phyloP scores from a whole-genome alignment of 495 filamentous ascomycete species.

The Immersiella caudata region DNA sequence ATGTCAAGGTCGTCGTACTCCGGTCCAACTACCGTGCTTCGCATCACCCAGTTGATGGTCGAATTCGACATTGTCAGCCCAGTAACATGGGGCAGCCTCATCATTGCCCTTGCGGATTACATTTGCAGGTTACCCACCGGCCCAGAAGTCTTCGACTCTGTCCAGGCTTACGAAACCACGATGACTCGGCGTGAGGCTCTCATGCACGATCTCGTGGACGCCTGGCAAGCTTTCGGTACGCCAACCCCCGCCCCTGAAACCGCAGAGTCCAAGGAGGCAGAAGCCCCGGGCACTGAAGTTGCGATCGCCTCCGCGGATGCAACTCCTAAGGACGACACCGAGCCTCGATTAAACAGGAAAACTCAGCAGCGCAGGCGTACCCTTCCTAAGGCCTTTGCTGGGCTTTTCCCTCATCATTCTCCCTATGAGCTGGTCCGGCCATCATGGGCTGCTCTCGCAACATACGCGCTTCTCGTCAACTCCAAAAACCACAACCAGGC shows the following conservation, averaged over 20 bases:
- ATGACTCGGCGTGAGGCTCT: conserved; percentile 38
- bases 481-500: conserved; percentile 27
- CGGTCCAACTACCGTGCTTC: conserved; percentile 42
- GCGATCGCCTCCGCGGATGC: not conserved
- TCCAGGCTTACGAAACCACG: conserved; percentile 28
- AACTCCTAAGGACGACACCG: not conserved
- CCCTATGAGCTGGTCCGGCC: conserved; percentile 28
- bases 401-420: conserved; percentile 37
- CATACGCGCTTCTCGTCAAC: conserved; percentile 46
- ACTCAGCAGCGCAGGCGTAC: conserved; percentile 14
- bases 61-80: conserved; percentile 38
- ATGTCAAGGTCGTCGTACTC: conserved; percentile 22
- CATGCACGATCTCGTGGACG: conserved; percentile 43
- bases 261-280: not conserved
- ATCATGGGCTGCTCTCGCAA: conserved; percentile 44
- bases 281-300: not conserved
- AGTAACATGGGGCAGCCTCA: conserved; percentile 36
- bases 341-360: not conserved
- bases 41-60: conserved; percentile 43
- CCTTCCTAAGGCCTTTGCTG: conserved; percentile 33
- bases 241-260: conserved; percentile 15
- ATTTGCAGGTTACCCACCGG: conserved; percentile 36
- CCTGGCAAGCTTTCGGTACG: conserved; percentile 44
- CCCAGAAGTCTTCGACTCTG: conserved; percentile 27
- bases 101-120: conserved; percentile 36